phyloP scores from a whole-genome alignment of 148 eudicot species.

The Silene conica region DNA sequence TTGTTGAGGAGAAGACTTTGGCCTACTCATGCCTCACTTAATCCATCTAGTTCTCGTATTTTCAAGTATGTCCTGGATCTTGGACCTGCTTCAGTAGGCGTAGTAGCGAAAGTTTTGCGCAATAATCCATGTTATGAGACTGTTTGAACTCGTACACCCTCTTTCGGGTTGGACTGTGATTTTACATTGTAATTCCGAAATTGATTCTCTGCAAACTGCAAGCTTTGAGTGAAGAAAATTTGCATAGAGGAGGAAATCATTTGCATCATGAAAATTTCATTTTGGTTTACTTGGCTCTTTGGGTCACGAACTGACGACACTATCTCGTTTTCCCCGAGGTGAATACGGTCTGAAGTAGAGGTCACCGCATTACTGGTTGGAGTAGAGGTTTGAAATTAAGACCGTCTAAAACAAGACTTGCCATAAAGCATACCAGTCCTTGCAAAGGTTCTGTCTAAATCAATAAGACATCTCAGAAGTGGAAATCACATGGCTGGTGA shows the following conservation, averaged over 20 bases:
- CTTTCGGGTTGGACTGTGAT: slow-evolving; percentile 7
- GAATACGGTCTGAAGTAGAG: no score
- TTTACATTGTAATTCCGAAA: slow-evolving; percentile 7
- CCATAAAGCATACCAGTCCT: no score
- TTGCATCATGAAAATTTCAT: no score
- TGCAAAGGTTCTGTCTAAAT: no score
- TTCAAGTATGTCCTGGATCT: slow-evolving; percentile 1
- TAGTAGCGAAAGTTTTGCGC: slow-evolving; percentile 42
- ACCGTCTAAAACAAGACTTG: no score
- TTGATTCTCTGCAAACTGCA: neutral
- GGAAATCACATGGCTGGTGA: no score
- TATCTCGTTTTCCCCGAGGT: no score
- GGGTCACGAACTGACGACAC: no score
- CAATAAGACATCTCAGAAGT: no score
- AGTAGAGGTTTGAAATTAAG: no score
- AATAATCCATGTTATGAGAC: slow-evolving; percentile 44
- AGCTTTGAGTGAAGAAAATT: neutral
- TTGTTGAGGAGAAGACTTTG: slow-evolving; percentile 79
- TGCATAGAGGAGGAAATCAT: neutral
- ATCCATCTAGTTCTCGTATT: neutral
- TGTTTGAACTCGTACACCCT: slow-evolving; percentile 10
- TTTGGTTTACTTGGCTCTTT: no score
- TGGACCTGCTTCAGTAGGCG: slow-evolving; percentile 18
- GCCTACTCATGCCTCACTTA: slow-evolving; percentile 88
- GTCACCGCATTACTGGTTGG: no score